These are phyloP conservation scores for Lactarius deliciosus DNA, from an alignment of 768 basidiomycete genomes.

Conservation along the genomic window DNA sequence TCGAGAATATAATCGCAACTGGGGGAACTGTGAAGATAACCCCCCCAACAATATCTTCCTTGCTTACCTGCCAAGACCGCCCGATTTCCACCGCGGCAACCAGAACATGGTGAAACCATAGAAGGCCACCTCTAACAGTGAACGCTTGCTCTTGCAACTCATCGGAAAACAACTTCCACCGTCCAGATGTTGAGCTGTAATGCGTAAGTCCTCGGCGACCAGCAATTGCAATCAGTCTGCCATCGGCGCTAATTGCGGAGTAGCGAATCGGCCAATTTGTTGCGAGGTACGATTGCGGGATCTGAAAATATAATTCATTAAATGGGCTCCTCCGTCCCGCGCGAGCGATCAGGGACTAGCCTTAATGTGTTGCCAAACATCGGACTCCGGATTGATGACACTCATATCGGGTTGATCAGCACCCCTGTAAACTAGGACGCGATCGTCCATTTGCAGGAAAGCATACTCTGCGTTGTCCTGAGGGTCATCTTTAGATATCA, in stretches of 20 bases:
- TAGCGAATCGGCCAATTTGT: constrained; percentile 94
- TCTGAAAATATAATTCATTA: constrained; percentile 44
- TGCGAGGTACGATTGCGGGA: constrained; percentile 85
- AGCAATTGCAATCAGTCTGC: constrained; percentile 88
- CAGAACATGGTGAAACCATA: constrained; percentile 97
- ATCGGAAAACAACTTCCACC: constrained; percentile 90
- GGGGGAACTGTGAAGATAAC: constrained; percentile 23
- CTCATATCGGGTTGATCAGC: constrained; percentile 98
- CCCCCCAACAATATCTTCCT: constrained; percentile 8
- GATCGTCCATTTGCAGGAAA: constrained; percentile 93
- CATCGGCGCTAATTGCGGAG: constrained; percentile 87
- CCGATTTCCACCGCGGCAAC: constrained; percentile 86
- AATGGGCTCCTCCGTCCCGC: not conserved
- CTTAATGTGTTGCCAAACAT: constrained; percentile 98
- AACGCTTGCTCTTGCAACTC: constrained; percentile 86
- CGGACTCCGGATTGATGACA: constrained; percentile 95
- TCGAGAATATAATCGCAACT: constrained; percentile 94
- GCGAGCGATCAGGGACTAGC: constrained; percentile 34
- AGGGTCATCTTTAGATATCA: constrained; percentile 11
- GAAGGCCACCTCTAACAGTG: constrained; percentile 80
- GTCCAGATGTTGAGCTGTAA: constrained; percentile 89
- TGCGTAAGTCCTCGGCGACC: constrained; percentile 89
- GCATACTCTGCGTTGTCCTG: constrained; percentile 96
- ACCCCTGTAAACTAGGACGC: constrained; percentile 89
- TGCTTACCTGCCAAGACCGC: constrained; percentile 69